A percentile compares a stretch with the other conserved stretches of the same genome.
phyloP scores from a whole-genome alignment of 1,139 yeast species.

The Kodamaea arcana region DNA sequence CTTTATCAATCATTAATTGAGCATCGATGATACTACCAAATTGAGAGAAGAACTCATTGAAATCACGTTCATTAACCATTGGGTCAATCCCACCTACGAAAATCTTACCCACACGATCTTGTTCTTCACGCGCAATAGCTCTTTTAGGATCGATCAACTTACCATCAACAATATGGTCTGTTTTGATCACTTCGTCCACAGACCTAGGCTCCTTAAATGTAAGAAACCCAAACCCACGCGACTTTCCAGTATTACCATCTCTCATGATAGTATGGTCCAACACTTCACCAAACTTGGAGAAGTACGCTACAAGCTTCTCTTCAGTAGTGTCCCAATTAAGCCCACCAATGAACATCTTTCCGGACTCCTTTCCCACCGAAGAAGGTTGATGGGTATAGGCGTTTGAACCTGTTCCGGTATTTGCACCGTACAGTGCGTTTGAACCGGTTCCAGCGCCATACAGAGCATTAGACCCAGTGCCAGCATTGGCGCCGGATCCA shows the following conservation, averaged over 20 bases:
- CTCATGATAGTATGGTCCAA: constrained; percentile 92
- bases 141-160: constrained; percentile 97
- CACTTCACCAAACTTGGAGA: constrained; percentile 87
- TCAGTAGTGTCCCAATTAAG: constrained; percentile 98
- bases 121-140: constrained; percentile 97
- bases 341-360: constrained; percentile 98
- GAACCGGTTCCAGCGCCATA: not conserved
- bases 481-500: too few relatives aligned
- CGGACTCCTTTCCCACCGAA: constrained; percentile 47
- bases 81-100: constrained; percentile 98
- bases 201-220: constrained; percentile 80
- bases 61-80: constrained; percentile 89
- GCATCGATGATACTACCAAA: constrained; percentile 96
- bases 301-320: constrained; percentile 74
- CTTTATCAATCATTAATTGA: constrained; percentile 96
- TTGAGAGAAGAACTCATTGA: constrained; percentile 80
- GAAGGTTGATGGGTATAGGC: constrained; percentile 26
- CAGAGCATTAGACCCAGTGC: too few relatives aligned
- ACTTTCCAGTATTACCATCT: constrained; percentile 83
- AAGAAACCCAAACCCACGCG: constrained; percentile 95
- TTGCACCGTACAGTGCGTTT: not conserved
- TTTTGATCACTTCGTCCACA: constrained; percentile 82
- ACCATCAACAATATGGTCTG: constrained; percentile 91
- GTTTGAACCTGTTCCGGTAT: not conserved
- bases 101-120: constrained; percentile 94